Conservation (phyloP, 1,284 basidiomycete species). For the Leccinum subfulvum region DNA sequence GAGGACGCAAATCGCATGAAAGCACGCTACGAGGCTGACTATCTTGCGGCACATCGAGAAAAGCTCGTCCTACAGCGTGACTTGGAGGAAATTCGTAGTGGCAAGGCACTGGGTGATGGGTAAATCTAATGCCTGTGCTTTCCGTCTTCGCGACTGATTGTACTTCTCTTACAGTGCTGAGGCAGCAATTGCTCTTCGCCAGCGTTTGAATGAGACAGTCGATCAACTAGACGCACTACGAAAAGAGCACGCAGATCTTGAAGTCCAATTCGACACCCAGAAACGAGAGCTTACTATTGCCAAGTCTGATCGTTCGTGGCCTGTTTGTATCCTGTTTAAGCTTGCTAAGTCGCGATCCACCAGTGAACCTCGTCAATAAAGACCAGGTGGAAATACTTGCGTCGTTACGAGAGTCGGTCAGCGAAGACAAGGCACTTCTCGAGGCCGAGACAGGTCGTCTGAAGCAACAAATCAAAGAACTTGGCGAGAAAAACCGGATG, state of each 20-base stretch:
- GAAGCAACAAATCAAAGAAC: conserved; percentile 67
- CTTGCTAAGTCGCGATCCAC: conserved; percentile 1
- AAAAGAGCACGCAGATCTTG: conserved; percentile 68
- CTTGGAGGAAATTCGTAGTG: conserved; percentile 86
- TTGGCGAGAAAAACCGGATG: conserved; percentile 85
- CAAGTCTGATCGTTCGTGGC: conserved; percentile 78
- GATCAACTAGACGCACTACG: conserved; percentile 77
- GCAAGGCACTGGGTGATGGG: conserved; percentile 82
- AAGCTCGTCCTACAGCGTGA: conserved; percentile 79
- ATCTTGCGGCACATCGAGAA: conserved; percentile 81
- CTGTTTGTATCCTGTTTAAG: not conserved
- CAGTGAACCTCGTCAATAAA: conserved; percentile 82
- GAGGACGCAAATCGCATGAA: conserved; percentile 92
- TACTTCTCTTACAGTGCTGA: conserved; percentile 56
- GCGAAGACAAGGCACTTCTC: conserved; percentile 79
- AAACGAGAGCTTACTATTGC: conserved; percentile 77
- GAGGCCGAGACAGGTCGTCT: conserved; percentile 67
- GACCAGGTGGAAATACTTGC: conserved; percentile 83
- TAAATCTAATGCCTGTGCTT: conserved; percentile 36
- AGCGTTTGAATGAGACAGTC: conserved; percentile 84
- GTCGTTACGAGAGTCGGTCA: conserved; percentile 83
- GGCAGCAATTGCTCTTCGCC: conserved; percentile 83
- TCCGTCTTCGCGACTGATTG: conserved; percentile 11
- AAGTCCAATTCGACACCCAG: conserved; percentile 68
- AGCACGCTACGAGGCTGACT: conserved; percentile 85